Conservation (phyloP, 202 grass and related monocot species). For the Saccharum hybrid region DNA sequence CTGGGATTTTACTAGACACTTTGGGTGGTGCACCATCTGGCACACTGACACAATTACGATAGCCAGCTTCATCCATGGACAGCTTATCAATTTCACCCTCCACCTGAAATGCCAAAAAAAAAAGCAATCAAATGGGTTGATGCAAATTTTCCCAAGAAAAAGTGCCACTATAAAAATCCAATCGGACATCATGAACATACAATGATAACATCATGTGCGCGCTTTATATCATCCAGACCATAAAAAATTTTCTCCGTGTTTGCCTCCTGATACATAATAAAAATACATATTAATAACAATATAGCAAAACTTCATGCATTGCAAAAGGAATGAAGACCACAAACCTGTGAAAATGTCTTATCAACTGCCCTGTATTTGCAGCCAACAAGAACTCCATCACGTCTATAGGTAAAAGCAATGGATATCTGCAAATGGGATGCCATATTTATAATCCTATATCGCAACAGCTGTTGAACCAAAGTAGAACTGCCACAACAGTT, state of each 20-base stretch:
- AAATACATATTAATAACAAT: conserved; percentile 27
- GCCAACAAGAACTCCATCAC: conserved; percentile 66
- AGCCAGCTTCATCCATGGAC: conserved; percentile 96
- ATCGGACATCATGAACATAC: conserved; percentile 58
- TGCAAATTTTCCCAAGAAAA: not conserved
- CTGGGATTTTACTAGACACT: conserved; percentile 60
- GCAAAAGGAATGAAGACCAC: conserved; percentile 17
- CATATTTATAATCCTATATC: conserved; percentile 27
- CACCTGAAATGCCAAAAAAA: conserved; percentile 57
- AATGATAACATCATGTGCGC: conserved; percentile 78
- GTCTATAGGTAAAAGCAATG: conserved; percentile 89
- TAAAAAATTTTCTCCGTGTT: conserved; percentile 90
- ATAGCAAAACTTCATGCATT: conserved; percentile 16
- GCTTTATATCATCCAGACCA: conserved; percentile 91
- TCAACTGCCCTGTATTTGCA: conserved; percentile 83
- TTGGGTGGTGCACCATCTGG: conserved; percentile 71
- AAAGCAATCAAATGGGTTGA: conserved; percentile 11
- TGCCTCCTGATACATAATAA: conserved; percentile 58
- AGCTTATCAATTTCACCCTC: conserved; percentile 99
- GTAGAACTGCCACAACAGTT: conserved; percentile 16
- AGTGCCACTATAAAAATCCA: conserved; percentile 1
- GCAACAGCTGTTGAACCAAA: conserved; percentile 31
- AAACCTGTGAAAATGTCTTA: conserved; percentile 90
- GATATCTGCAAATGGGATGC: conserved; percentile 61
- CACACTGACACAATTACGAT: conserved; percentile 85